Percentiles rank a stretch among this genome's conserved stretches.
Conservation (phyloP, 2,329 filamentous ascomycete genomes). For the Aspergillus sp. region DNA sequence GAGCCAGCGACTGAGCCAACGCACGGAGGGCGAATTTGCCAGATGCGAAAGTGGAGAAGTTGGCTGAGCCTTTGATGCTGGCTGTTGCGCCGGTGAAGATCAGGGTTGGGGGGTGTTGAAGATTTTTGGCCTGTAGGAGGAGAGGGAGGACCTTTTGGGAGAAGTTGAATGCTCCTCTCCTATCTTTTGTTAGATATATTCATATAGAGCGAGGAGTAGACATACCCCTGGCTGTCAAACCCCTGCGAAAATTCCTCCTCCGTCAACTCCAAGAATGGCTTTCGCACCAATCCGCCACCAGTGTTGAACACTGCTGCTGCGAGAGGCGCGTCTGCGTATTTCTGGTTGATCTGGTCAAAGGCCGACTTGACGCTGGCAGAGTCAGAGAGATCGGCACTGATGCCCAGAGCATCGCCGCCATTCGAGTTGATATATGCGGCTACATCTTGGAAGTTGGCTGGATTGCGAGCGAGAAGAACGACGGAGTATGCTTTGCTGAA, state of each 20-base stretch:
- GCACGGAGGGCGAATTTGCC: slow-evolving; percentile 77
- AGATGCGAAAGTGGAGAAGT: slow-evolving; percentile 66
- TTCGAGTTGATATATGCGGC: slow-evolving; percentile 55
- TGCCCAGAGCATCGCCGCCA: slow-evolving; percentile 57
- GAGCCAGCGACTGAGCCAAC: slow-evolving; percentile 68
- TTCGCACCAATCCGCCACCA: slow-evolving; percentile 52
- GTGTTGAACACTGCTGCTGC: slow-evolving; percentile 59
- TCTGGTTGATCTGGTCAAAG: slow-evolving; percentile 49
- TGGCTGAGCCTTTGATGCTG: slow-evolving; percentile 66
- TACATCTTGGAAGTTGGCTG: slow-evolving; percentile 51
- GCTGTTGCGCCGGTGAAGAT: slow-evolving; percentile 87
- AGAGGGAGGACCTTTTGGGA: slow-evolving; percentile 66
- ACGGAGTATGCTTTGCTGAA: slow-evolving; percentile 57
- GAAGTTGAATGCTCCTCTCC: slow-evolving; percentile 67
- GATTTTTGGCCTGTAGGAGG: slow-evolving; percentile 55
- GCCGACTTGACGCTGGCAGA: slow-evolving; percentile 49
- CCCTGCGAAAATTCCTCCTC: slow-evolving; percentile 53
- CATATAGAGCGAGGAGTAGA: background rate
- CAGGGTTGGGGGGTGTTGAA: slow-evolving; percentile 66
- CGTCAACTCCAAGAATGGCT: slow-evolving; percentile 57
- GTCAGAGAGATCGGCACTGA: slow-evolving; percentile 56
- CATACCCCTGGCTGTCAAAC: slow-evolving; percentile 48
- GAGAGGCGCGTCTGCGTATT: slow-evolving; percentile 43
- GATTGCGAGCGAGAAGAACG: slow-evolving; percentile 55
- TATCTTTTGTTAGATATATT: slow-evolving; percentile 7